Base-by-base conservation (phyloP, 352 stramenopile species). In the Plasmopara viticola region DNA sequence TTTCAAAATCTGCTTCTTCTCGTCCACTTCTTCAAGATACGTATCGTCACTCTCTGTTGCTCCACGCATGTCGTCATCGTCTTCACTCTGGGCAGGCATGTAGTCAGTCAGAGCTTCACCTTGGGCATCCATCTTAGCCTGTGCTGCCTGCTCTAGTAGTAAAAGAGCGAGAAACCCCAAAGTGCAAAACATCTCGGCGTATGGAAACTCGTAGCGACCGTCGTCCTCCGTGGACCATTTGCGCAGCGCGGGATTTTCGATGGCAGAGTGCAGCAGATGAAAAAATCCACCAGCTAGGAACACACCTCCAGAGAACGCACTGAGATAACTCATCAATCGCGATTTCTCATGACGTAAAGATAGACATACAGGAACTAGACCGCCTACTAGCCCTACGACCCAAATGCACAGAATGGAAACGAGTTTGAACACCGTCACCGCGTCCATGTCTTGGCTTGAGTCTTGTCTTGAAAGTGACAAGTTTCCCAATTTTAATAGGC, bases 251-350 rank as follows among this genome's bases (percentile, higher is more conserved):
- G 68, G 62, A 60, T 90, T 90, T 56, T 88, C 77, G 12, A 88
- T 70, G 5, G 80, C 80, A 45, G 69, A 64, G 57, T 88, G 73
- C 17, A 90, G 60, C 40, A 90, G 56, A 57, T 90, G 80, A 54
- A 88, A 77, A 55, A 90, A 90, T 37, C 80, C 80, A 37, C 80
- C 80, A 40, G 80, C 77, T 29, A 90, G 65, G 53, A 90, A 90
- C 2, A 90, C 80, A 53, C 80, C 80, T 31, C 80, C 80, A 1
- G 75, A 87, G 52, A 88, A 84, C 13, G 77, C 77, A 52, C 72
- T 90, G 30, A 88, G 62, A 41, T 84, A 59, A 42, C 61, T 68
- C 17, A 85, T 53, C 8, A 60, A 42, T 5, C 68, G 58, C 4
- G 77, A 84, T 18, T 66, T 66, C 18, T 69, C 60, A 37, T 66